Percentiles rank a stretch among this genome's conserved stretches.
Conservation (phyloP, 2,329 filamentous ascomycete genomes). For the Meredithiella fracta region DNA sequence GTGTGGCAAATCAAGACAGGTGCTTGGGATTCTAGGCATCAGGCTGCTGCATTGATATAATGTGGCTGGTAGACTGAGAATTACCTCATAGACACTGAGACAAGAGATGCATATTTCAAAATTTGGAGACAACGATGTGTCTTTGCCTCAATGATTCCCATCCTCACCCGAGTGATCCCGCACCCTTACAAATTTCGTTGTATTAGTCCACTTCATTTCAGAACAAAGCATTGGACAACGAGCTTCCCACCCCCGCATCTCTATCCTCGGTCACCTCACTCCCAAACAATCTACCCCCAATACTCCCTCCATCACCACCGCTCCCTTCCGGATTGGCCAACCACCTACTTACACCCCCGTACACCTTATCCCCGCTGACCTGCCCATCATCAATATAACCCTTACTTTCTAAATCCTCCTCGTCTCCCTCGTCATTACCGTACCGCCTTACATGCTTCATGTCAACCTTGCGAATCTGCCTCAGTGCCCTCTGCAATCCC, state of each 20-base stretch:
- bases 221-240: conserved; percentile 1
- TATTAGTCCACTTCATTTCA: neutral
- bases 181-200: neutral
- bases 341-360: neutral
- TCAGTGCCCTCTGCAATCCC: conserved; percentile 62
- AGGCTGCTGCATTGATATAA: neutral
- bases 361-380: neutral
- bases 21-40: neutral
- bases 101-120: neutral
- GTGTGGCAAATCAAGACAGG: neutral
- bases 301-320: too few relatives aligned
- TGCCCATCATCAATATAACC: neutral
- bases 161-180: too few relatives aligned
- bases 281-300: neutral
- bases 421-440: neutral
- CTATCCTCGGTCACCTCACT: neutral
- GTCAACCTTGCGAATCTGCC: conserved; percentile 32
- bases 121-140: neutral
- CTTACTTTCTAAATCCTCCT: neutral
- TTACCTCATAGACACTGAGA: neutral
- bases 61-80: neutral
- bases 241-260: neutral
- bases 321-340: neutral
- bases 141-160: too few relatives aligned
- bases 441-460: neutral